Conservation (phyloP, 2,329 filamentous ascomycete species). For the Ambrosiella cleistominuta region DNA sequence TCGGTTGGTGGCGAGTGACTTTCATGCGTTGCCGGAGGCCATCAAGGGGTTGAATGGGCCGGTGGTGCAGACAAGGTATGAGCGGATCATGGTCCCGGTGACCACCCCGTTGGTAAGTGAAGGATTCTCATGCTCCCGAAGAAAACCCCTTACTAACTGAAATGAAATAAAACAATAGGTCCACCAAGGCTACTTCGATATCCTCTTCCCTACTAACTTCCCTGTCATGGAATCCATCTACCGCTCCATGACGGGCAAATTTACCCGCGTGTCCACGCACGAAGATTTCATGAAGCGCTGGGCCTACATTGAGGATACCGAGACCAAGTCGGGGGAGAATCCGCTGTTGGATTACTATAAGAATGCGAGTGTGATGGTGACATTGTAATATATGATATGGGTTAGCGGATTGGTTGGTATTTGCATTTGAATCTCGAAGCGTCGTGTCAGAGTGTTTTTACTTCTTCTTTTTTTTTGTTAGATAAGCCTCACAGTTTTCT, state of each 20-base stretch:
- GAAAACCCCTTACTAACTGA: neutral
- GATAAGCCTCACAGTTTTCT: constrained; percentile 1
- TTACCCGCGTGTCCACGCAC: constrained; percentile 71
- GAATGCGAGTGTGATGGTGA: constrained; percentile 86
- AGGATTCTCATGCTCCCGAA: neutral
- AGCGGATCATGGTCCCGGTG: constrained; percentile 74
- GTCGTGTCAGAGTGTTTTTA: neutral
- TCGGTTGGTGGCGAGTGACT: constrained; percentile 76
- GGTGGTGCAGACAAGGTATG: constrained; percentile 88
- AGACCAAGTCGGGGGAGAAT: constrained; percentile 82
- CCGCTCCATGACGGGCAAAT: constrained; percentile 76
- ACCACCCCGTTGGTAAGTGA: constrained; percentile 65
- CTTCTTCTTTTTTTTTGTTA: neutral
- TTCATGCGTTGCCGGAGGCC: constrained; percentile 68
- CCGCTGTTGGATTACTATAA: constrained; percentile 84
- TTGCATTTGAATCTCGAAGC: neutral
- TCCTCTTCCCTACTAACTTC: constrained; percentile 95
- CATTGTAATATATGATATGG: constrained; percentile 38
- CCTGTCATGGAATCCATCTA: constrained; percentile 81
- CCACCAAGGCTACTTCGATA: constrained; percentile 97
- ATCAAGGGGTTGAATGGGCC: constrained; percentile 76
- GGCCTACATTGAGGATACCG: constrained; percentile 79
- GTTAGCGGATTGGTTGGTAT: neutral
- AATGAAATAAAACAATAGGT: constrained; percentile 35
- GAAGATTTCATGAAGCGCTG: constrained; percentile 81